Percentiles rank a stretch among this genome's conserved stretches.
Conservation (phyloP, 169 alveolate species). For the Eimeria falciformis region DNA sequence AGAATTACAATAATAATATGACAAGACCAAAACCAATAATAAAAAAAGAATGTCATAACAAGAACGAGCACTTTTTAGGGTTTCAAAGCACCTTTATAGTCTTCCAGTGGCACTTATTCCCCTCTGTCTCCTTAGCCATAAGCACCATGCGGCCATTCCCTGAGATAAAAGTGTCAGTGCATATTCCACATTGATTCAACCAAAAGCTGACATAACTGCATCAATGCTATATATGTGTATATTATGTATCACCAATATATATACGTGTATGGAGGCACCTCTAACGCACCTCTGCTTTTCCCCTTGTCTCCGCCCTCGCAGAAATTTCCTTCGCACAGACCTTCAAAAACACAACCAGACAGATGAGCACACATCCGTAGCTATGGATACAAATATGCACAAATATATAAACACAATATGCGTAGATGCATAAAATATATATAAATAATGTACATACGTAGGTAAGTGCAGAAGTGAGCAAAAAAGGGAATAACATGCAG, state of each 20-base stretch:
- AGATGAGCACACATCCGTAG: too few species aligned
- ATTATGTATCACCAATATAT: neutral
- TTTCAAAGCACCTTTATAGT: neutral
- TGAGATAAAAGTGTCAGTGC: neutral
- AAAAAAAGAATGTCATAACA: too few species aligned
- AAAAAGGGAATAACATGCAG: too few species aligned
- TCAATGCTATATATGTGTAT: neutral
- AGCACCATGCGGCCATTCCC: constrained; percentile 40
- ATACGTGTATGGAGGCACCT: neutral
- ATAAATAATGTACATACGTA: too few species aligned
- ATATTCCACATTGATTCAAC: neutral
- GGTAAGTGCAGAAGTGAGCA: too few species aligned
- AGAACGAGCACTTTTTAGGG: neutral
- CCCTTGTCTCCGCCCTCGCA: neutral
- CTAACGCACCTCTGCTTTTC: neutral
- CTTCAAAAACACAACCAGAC: neutral
- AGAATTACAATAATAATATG: too few species aligned
- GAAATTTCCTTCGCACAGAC: constrained; percentile 15
- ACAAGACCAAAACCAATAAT: too few species aligned
- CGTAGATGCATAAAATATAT: too few species aligned
- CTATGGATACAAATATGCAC: too few species aligned
- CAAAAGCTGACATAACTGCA: neutral
- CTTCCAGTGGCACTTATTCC: constrained; percentile 19
- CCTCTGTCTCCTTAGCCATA: constrained; percentile 22
- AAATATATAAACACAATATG: too few species aligned